Evolutionary conservation across 1,284 basidiomycete genomes (phyloP), one percentile per base, ranked within the genome.

Genomic region (Rhizopogon parksii): DNA sequence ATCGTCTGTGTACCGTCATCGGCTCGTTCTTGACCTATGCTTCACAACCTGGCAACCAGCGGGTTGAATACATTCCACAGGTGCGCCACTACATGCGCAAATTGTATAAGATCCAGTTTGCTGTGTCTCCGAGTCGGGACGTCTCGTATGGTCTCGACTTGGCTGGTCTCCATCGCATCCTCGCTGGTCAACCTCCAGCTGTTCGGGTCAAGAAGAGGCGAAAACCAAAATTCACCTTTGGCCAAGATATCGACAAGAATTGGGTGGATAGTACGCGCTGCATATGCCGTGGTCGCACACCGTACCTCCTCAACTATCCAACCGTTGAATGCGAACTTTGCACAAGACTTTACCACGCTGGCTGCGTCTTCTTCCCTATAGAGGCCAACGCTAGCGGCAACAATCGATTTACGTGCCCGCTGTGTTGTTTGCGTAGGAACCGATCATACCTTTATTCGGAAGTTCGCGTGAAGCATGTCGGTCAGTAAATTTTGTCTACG

Each of bases 71-170:
- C 60, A 81, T 91, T 40, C 78, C 82, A 9, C 88, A 88, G 64
- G 85, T 89, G 9, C 79, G 88, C 24, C 88, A 91, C 64, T 90
- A 84, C 63, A 88, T 91, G 85, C 82, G 88, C 58, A 91, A 90
- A 68, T 68, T 91, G 27, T 91, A 83, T 71, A 84, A 82, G 67
- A 84, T 91, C 47, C 86, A 89, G 63, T 90, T 91, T 61, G 82
- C 83, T 6, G 83, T 90, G 11, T 85, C 85, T 0, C 84, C 87
- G 1, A 83, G 78, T 54, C 81, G 81, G 0, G 85, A 89, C 47
- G 76, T 87, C 1, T 89, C 86, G 1, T 90, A 83, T 57, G 87
- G 87, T 8, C 71, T 90, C 19, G 87, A 90, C 60, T 76, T 90
- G 12, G 85, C 87, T 38, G 82, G 85, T 11, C 65, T 90, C 43